These are phyloP conservation scores for Sugiyamaella floridensis DNA, from an alignment of 805 yeast species.

Conservation along the genomic window DNA sequence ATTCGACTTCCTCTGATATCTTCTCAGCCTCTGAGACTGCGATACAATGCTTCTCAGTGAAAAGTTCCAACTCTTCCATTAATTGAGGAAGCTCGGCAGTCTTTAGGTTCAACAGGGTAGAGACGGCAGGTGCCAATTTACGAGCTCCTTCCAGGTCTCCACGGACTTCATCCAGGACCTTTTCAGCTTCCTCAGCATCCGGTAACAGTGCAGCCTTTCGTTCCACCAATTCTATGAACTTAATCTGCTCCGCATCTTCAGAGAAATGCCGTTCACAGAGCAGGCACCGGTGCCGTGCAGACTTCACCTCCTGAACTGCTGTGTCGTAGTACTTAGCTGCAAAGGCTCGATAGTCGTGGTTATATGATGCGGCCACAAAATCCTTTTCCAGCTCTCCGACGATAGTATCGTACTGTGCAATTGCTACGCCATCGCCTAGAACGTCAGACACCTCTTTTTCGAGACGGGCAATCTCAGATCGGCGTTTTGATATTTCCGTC, in stretches of 20 bases:
- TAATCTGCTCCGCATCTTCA: conserved; percentile 24
- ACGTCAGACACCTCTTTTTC: conserved; percentile 13
- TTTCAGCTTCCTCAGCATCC: conserved; percentile 30
- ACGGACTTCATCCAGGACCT: conserved; percentile 25
- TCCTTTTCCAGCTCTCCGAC: conserved; percentile 55
- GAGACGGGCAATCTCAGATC: conserved; percentile 4
- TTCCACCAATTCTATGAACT: conserved; percentile 21
- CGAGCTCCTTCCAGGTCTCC: conserved; percentile 11
- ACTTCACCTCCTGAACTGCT: conserved; percentile 59
- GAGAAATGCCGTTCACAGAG: conserved; percentile 67
- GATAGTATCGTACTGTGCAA: conserved; percentile 45
- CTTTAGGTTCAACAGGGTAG: conserved; percentile 8
- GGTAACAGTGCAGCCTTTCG: conserved; percentile 31
- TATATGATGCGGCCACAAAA: conserved; percentile 51
- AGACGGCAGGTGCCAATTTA: conserved; percentile 8
- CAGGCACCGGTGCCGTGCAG: conserved; percentile 45
- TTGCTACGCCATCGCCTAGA: conserved; percentile 36
- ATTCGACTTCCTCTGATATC: neutral
- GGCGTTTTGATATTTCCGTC: conserved; percentile 9
- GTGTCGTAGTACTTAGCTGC: conserved; percentile 61
- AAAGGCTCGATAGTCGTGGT: conserved; percentile 60
- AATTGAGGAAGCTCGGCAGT: conserved; percentile 14
- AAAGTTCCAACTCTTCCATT: neutral
- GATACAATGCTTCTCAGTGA: conserved; percentile 12
- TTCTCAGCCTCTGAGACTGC: conserved; percentile 23